Evolutionary conservation across 2,329 filamentous ascomycete genomes (phyloP), one percentile per base, ranked within the genome.

Genomic region (Kalmusia sp.): DNA sequence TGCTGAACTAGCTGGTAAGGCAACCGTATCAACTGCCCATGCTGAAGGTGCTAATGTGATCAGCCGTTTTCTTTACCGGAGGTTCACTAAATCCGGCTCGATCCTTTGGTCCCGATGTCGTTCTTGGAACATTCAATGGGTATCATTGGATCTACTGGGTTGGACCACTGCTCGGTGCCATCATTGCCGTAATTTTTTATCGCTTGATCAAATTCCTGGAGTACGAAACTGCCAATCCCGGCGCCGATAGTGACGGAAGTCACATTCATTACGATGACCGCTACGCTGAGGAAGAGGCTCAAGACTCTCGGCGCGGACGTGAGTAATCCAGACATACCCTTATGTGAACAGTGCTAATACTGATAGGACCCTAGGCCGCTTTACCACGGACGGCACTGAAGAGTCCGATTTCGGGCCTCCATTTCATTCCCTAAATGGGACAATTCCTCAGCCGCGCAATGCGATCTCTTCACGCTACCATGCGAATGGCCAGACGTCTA

Each of bases 101-200:
- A 33, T 79, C 77, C 1, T 79, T 82, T 59, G 79, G 77, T 19
- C 79, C 79, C 17, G 76, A 75, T 53, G 77, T 81, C n/a, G 68
- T 77, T 25, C 68, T 77, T 3, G 60, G 63, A 34, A 67, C 49
- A 7, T 82, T 81, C 60, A 69, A 76, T 4, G 60, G 67, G 37
- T 75, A 80, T 54, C 79, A 82, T 62, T 82, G 79, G 78, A 79
- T 82, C 52, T 82, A 82, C 65, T 82, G 80, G 80, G 52, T 81
- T 39, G 80, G 80, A 1, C 79, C 79, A 4, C 55, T 73, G 5
- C 69, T 82, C 4, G 80, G 80, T 15, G 64, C 79, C 3, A 50
- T 80, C 11, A 51, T 81, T 2, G 78, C 79, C 11, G 78, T 79
- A 2, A 58, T 72, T n/a, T 79, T 82, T 62, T 82, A 82, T 64